Conservation (phyloP, 2,329 filamentous ascomycete species). For the Calonectria pseudoreteaudii region DNA sequence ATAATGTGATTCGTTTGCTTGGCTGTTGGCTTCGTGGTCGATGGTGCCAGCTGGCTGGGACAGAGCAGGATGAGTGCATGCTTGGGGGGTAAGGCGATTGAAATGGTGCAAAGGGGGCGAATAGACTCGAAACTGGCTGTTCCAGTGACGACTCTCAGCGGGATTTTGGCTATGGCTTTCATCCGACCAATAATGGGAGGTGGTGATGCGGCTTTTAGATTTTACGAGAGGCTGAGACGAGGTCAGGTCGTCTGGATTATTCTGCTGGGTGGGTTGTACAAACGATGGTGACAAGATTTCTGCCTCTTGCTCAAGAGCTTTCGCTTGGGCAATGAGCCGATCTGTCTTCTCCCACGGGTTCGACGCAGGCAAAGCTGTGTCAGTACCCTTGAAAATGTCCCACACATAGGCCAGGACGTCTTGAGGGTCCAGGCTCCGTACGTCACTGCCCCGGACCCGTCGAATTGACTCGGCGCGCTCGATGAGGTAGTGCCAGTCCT, state of each 20-base stretch:
- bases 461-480: constrained; percentile 48
- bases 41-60: background rate
- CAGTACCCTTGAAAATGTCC: constrained; percentile 33
- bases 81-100: constrained; percentile 9
- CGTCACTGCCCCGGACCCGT: constrained; percentile 21
- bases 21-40: background rate
- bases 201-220: constrained; percentile 25
- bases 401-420: constrained; percentile 50
- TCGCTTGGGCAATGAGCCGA: constrained; percentile 47
- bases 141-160: constrained; percentile 30
- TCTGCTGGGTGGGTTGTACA: constrained; percentile 2
- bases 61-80: background rate
- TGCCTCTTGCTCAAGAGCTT: constrained; percentile 41
- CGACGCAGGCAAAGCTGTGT: constrained; percentile 5
- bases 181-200: constrained; percentile 46
- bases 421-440: constrained; percentile 44
- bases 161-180: constrained; percentile 30
- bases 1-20: background rate
- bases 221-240: constrained; percentile 16
- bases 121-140: constrained; percentile 12
- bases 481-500: constrained; percentile 51
- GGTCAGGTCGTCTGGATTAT: background rate
- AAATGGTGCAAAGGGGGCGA: constrained; percentile 13
- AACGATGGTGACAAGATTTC: constrained; percentile 29
- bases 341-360: constrained; percentile 51